phyloP scores from a whole-genome alignment of 345 rosid species.

The Eucalyptus caleyi region DNA sequence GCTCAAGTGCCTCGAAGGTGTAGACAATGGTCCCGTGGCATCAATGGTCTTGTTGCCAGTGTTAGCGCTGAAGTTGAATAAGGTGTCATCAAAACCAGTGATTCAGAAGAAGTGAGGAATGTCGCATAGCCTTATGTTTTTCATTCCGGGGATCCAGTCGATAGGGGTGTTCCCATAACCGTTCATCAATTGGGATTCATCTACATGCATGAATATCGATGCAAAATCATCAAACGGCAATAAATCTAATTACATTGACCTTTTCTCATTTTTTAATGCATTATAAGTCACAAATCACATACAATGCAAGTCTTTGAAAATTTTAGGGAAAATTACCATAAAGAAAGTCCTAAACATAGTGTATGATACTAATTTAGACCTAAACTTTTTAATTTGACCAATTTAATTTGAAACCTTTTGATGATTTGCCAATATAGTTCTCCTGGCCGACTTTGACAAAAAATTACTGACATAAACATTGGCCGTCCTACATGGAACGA shows the following conservation, averaged over 20 bases:
- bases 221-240: neutral
- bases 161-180: neutral
- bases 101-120: neutral
- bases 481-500: too few species aligned
- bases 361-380: too few species aligned
- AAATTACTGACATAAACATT: too few species aligned
- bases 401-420: too few species aligned
- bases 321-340: neutral
- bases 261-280: neutral
- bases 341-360: too few species aligned
- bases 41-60: rapidly evolving
- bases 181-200: neutral
- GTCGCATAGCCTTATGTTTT: neutral
- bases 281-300: neutral
- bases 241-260: neutral
- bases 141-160: neutral
- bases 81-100: neutral
- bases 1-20: neutral
- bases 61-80: rapidly evolving
- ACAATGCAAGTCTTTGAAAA: too few species aligned
- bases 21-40: neutral
- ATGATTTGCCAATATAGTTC: too few species aligned
- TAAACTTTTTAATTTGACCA: too few species aligned
- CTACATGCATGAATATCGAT: too few species aligned
- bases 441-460: too few species aligned